phyloP scores from a whole-genome alignment of 495 filamentous ascomycete genomes.

The Chaetomium cochliodes region DNA sequence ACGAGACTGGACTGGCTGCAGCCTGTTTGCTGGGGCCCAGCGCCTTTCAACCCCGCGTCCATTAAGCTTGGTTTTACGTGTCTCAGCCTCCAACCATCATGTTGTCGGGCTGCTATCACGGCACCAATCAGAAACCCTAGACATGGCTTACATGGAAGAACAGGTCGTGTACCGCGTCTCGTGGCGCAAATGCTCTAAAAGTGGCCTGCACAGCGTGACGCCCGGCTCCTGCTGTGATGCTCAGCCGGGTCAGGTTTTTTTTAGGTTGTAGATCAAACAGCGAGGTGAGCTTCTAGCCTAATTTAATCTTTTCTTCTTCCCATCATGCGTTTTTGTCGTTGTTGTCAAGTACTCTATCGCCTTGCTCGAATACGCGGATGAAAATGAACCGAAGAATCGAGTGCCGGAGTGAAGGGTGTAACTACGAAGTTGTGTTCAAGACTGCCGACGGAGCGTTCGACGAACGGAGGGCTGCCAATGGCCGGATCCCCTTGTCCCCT shows the following conservation, averaged over 20 bases:
- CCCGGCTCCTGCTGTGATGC: slow-evolving; percentile 3
- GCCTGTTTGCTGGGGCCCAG: no score
- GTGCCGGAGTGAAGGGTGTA: slow-evolving; percentile 31
- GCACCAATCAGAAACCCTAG: background rate
- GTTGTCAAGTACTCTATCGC: background rate
- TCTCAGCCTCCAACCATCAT: background rate
- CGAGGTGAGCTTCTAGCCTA: background rate
- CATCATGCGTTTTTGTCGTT: background rate
- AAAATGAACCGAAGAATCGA: slow-evolving; percentile 26
- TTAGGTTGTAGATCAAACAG: background rate
- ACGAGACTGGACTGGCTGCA: background rate
- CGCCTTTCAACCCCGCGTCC: background rate
- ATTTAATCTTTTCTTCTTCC: background rate
- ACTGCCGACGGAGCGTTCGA: slow-evolving; percentile 22
- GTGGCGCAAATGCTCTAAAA: background rate
- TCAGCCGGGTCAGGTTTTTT: background rate
- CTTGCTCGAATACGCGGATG: background rate
- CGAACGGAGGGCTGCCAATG: slow-evolving; percentile 21
- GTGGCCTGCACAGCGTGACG: slow-evolving; percentile 1
- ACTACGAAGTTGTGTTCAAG: slow-evolving; percentile 29
- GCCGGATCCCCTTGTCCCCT: slow-evolving; percentile 14
- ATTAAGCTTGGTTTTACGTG: background rate
- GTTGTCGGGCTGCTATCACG: background rate
- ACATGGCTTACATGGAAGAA: background rate
- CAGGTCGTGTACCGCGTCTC: no score